Percentiles rank a stretch among this genome's conserved stretches.
These are phyloP conservation scores for Guadua angustifolia DNA, from an alignment of 176 grass and related monocot species.

Conservation along the genomic window DNA sequence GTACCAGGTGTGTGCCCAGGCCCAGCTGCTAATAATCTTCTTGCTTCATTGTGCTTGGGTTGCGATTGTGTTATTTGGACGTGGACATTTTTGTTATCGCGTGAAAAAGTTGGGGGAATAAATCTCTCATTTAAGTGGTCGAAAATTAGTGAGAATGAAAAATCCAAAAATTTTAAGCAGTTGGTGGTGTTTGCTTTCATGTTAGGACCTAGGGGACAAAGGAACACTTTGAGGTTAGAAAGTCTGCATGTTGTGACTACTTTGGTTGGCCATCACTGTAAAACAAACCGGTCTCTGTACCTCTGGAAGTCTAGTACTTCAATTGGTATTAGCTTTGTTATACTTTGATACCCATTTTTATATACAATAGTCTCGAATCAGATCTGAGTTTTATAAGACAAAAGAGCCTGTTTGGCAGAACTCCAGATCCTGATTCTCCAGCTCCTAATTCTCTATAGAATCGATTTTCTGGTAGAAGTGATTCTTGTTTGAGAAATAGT, in stretches of 20 bases:
- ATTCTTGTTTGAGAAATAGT: too few relatives aligned
- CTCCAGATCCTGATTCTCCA: too few relatives aligned
- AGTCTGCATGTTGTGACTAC: neutral
- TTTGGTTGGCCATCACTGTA: neutral
- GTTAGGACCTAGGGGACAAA: neutral
- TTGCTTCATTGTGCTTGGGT: too few relatives aligned
- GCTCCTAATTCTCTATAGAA: too few relatives aligned
- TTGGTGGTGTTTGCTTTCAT: neutral
- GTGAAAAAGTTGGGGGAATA: neutral
- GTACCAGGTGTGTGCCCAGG: constrained; percentile 1
- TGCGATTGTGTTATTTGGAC: neutral
- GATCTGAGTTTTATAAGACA: too few relatives aligned
- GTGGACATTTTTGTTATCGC: neutral
- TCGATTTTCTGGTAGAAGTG: too few relatives aligned
- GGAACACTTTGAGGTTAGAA: neutral
- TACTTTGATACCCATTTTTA: too few relatives aligned
- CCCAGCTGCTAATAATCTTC: neutral
- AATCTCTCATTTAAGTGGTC: neutral
- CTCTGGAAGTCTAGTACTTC: neutral
- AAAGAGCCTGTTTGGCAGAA: too few relatives aligned
- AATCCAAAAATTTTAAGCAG: neutral
- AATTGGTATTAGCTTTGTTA: too few relatives aligned
- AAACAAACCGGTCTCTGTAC: neutral
- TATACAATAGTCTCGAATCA: too few relatives aligned
- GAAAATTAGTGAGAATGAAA: neutral